Evolutionary conservation across 306 rosid genomes (phyloP).

Genomic region (Vigna nakashimae): DNA sequence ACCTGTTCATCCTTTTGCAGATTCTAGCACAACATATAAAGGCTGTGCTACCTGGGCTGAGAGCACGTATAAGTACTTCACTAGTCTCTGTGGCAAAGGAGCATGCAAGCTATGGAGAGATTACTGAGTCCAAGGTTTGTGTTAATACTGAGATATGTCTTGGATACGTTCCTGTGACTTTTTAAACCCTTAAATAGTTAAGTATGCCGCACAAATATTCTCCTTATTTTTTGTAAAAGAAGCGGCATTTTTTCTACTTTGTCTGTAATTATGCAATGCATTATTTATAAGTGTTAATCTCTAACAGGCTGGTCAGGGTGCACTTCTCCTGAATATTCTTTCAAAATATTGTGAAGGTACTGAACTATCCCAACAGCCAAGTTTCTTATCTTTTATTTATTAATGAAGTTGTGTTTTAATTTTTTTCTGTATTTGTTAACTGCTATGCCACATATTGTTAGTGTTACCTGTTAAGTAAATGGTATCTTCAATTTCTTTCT

Average conservation of each 20-base stretch:
- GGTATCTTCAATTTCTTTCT: slow-evolving; percentile 25
- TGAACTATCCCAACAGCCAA: slow-evolving; percentile 33
- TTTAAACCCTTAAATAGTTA: slow-evolving; percentile 20
- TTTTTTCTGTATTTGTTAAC: neutral
- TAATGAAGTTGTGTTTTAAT: slow-evolving; percentile 14
- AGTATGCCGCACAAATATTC: slow-evolving; percentile 10
- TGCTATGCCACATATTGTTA: slow-evolving; percentile 7
- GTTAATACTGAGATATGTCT: slow-evolving; percentile 10
- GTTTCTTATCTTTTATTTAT: slow-evolving; percentile 34
- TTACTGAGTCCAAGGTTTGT: slow-evolving; percentile 89
- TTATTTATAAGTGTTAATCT: slow-evolving; percentile 34
- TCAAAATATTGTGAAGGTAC: slow-evolving; percentile 94
- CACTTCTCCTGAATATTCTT: slow-evolving; percentile 94
- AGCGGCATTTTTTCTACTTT: slow-evolving; percentile 28
- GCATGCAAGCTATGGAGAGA: slow-evolving; percentile 94
- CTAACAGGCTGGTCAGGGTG: slow-evolving; percentile 95
- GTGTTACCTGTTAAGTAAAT: slow-evolving; percentile 32
- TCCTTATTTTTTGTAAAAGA: slow-evolving; percentile 24
- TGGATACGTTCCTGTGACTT: slow-evolving; percentile 23
- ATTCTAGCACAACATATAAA: slow-evolving; percentile 92
- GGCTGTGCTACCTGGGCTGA: slow-evolving; percentile 85
- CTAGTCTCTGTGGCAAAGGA: slow-evolving; percentile 92
- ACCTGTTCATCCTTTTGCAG: slow-evolving; percentile 53
- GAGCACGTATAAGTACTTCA: slow-evolving; percentile 88
- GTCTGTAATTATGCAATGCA: slow-evolving; percentile 16